Percentiles rank a stretch among this genome's conserved stretches.
phyloP scores from a whole-genome alignment of 1,284 basidiomycete genomes.

The Thelephora terrestris region DNA sequence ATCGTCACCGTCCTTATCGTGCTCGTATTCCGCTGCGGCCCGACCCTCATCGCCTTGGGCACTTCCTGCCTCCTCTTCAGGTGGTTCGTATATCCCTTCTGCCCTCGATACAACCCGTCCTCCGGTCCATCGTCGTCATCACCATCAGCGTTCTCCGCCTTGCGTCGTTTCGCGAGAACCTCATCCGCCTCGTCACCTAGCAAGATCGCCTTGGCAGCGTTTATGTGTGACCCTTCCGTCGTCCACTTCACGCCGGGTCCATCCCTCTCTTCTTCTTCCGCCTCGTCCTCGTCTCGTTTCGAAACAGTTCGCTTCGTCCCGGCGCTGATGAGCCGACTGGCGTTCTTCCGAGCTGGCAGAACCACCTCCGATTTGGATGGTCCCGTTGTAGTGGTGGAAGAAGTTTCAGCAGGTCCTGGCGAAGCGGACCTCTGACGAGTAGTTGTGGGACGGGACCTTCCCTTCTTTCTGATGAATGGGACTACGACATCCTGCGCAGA shows the following conservation, averaged over 20 bases:
- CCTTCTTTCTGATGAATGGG: constrained; percentile 87
- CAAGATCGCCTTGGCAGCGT: constrained; percentile 61
- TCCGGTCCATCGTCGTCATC: constrained; percentile 57
- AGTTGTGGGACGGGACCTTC: constrained; percentile 63
- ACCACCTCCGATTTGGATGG: constrained; percentile 60
- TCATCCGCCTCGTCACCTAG: constrained; percentile 74
- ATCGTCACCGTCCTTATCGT: constrained; percentile 95
- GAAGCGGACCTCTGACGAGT: constrained; percentile 62
- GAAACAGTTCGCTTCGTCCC: constrained; percentile 72
- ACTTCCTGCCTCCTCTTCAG: constrained; percentile 74
- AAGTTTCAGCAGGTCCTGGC: constrained; percentile 27
- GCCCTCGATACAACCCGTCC: constrained; percentile 86
- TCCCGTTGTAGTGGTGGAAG: constrained; percentile 4
- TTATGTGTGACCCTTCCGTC: constrained; percentile 54
- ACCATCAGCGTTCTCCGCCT: constrained; percentile 39
- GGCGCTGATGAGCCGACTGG: constrained; percentile 66
- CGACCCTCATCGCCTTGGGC: constrained; percentile 84
- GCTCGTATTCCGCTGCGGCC: constrained; percentile 71
- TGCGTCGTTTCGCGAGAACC: constrained; percentile 53
- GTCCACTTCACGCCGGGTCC: constrained; percentile 77
- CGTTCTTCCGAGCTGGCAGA: constrained; percentile 58
- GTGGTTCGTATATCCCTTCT: constrained; percentile 74
- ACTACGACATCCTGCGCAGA: constrained; percentile 40
- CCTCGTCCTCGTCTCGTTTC: constrained; percentile 38
- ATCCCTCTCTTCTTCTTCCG: constrained; percentile 40